Evolutionary conservation across 2,329 filamentous ascomycete genomes (phyloP), one percentile per base, ranked within the genome.

Genomic region (Fusarium annulatum): DNA sequence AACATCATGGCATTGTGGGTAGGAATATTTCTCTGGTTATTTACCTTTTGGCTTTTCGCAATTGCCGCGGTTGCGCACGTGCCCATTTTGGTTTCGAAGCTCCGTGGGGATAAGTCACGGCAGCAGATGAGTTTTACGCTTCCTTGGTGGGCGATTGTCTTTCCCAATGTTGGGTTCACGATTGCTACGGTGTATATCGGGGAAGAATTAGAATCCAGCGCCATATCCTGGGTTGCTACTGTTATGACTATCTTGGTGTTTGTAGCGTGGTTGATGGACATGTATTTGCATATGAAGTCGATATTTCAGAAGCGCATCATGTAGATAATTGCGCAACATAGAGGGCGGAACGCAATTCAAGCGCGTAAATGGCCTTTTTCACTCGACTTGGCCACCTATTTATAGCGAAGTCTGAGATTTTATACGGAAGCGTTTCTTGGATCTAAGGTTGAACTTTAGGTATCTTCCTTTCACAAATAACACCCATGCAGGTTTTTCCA

Each of bases 91-190:
- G 21, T 43, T 21, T 64, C 57, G 1, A 51, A 64, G 43, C 3
- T 64, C 23, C 33, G 57, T 3, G 38, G 61, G 2, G 57, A 62
- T 43, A 64, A 51, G 19, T 26, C 45, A 2, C 21, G 16, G 10
- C 12, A 43, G 23, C 45, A 52, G 10, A 64, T 64, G 61, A 62
- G 38, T 19, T 64, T 64, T 9, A 18, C 26, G 2, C 45, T 64
- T n/a, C 61, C 61, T 10, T 64, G 61, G 61, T 64, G 61, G 61
- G 57, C 61, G 2, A 61, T 61, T 26, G 61, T 64, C n/a, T 64
- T 64, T 4, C 61, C 61, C 0, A 64, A 64, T 42, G 61, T 64
- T 33, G 61, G 61, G 8, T 61, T 64, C 19, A 64, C 61, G 3
- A 61, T 64, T 18, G 61, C 61, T 11, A 64, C 61, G 4, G 55